Conservation (phyloP, 1,284 basidiomycete species). For the Dichomitus squalens region DNA sequence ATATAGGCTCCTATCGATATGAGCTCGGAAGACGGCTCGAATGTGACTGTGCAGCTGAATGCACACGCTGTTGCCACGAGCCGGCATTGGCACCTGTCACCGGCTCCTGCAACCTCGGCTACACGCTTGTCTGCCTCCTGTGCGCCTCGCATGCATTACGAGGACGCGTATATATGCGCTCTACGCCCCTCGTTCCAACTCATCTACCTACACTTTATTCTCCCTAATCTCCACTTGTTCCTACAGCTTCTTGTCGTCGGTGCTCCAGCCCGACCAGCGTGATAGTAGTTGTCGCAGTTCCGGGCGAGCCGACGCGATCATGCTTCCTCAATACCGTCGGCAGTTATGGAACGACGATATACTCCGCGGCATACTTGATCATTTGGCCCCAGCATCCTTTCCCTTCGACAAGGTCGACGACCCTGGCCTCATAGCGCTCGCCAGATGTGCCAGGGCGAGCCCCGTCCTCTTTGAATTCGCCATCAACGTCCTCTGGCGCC, state of each 20-base stretch:
- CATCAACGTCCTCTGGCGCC: conserved; percentile 9
- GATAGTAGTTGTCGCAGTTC: neutral
- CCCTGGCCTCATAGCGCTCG: conserved; percentile 1
- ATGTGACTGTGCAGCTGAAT: neutral
- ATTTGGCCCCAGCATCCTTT: conserved; percentile 10
- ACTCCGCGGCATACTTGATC: conserved; percentile 7
- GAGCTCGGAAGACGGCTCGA: neutral
- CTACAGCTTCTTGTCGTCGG: neutral
- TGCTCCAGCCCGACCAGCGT: neutral
- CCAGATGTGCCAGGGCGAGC: conserved; percentile 7
- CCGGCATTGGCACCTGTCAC: neutral
- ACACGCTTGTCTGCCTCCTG: too few relatives aligned
- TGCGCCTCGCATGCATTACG: too few relatives aligned
- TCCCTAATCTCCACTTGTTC: neutral
- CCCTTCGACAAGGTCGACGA: neutral
- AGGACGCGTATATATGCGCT: neutral
- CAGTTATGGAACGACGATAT: conserved; percentile 14
- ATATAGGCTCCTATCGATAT: neutral
- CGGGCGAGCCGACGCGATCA: neutral
- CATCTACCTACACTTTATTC: neutral
- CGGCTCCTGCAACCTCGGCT: too few relatives aligned
- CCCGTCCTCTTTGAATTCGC: conserved; percentile 6
- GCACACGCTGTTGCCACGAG: neutral
- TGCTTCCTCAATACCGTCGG: neutral
- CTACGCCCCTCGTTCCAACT: neutral